Conservation (phyloP, 345 rosid genomes). For the Salix dunnii region DNA sequence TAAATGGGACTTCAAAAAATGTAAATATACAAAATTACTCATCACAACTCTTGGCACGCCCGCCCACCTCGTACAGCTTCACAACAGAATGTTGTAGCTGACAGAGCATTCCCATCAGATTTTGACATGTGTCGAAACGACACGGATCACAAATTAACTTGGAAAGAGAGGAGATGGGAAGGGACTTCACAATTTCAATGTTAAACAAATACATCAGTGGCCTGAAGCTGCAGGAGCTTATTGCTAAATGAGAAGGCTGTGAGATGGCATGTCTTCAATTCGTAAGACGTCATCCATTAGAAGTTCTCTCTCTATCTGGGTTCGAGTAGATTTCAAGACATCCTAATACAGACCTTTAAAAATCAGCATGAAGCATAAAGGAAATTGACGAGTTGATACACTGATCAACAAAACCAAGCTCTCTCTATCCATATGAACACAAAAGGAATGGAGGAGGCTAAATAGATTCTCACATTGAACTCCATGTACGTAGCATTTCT, state of each 20-base stretch:
- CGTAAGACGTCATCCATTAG: conserved; percentile 69
- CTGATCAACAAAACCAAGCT: neutral
- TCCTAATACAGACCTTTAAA: conserved; percentile 37
- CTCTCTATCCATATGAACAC: neutral
- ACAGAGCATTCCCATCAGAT: neutral
- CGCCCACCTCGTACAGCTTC: neutral
- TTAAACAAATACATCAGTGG: neutral
- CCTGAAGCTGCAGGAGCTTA: neutral
- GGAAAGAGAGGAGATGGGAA: neutral
- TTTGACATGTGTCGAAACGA: neutral
- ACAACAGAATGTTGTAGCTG: neutral
- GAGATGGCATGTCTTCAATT: conserved; percentile 93
- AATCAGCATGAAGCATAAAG: neutral
- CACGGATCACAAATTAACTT: neutral
- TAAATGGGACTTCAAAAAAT: neutral
- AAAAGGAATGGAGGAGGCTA: neutral
- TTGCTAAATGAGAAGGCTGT: conserved; percentile 54
- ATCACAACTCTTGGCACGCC: neutral
- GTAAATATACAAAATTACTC: neutral
- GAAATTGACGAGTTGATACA: neutral
- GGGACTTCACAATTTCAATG: neutral
- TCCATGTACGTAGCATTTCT: conserved; percentile 92
- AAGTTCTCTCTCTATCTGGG: conserved; percentile 79
- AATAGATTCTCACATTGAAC: conserved; percentile 66
- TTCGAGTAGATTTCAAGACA: conserved; percentile 68